Percentiles rank a stretch among this genome's conserved stretches.
Evolutionary conservation across 257 asterid genomes (phyloP).

Genomic region (Solanum clarkiae): DNA sequence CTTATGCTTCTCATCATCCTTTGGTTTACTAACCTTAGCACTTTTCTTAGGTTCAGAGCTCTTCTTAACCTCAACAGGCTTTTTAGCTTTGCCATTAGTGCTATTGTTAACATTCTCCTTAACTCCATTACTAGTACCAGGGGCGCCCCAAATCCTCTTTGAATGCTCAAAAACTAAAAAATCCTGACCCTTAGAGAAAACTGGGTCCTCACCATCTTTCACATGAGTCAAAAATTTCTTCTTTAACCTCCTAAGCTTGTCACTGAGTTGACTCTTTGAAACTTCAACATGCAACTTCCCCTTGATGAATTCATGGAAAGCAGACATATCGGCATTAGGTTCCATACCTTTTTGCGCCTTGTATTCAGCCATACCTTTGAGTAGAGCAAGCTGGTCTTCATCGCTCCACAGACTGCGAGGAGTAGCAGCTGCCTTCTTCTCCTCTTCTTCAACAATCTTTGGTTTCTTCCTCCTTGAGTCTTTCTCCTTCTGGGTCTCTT

Average conservation of each 20-base stretch:
- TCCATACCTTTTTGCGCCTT: slow-evolving; percentile 17
- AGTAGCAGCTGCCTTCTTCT: slow-evolving; percentile 2
- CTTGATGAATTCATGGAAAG: slow-evolving; percentile 25
- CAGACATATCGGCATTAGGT: slow-evolving; percentile 22
- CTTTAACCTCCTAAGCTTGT: slow-evolving; percentile 33
- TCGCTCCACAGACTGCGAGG: slow-evolving; percentile 34
- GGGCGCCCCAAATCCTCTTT: slow-evolving; percentile 37
- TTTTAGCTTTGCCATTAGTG: neutral
- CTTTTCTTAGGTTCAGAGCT: neutral
- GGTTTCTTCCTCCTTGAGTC: slow-evolving; percentile 8
- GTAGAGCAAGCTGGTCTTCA: slow-evolving; percentile 38
- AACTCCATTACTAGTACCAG: neutral
- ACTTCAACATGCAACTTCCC: slow-evolving; percentile 22
- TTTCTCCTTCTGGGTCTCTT: neutral
- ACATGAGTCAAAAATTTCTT: slow-evolving; percentile 23
- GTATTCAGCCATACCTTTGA: slow-evolving; percentile 40
- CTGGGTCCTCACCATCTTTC: slow-evolving; percentile 28
- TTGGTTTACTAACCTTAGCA: neutral
- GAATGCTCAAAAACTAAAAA: slow-evolving; percentile 19
- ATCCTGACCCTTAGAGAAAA: slow-evolving; percentile 37
- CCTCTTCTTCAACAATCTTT: slow-evolving; percentile 11
- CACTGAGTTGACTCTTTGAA: slow-evolving; percentile 25
- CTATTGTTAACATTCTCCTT: neutral
- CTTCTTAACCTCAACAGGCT: neutral
- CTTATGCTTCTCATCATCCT: neutral